Percentiles rank a stretch among this genome's conserved stretches.
These are phyloP conservation scores for Prunella vulgaris DNA, from an alignment of 257 asterid species.

Conservation along the genomic window DNA sequence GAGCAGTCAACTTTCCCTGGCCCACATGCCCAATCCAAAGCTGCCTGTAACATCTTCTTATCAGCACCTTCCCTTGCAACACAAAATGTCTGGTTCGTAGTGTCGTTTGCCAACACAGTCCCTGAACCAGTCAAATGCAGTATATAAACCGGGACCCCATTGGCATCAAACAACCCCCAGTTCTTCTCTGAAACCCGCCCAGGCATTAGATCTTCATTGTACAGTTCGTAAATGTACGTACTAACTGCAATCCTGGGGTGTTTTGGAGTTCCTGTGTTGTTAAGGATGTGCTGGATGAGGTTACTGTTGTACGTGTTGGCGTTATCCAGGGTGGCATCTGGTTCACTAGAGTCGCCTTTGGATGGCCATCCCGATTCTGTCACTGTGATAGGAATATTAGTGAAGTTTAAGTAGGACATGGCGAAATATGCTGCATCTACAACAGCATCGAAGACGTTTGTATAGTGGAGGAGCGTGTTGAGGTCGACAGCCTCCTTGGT, in stretches of 20 bases:
- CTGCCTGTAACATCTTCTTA: slow-evolving; percentile 77
- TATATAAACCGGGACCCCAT: slow-evolving; percentile 66
- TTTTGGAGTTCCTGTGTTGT: slow-evolving; percentile 89
- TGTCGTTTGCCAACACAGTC: slow-evolving; percentile 76
- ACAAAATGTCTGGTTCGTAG: slow-evolving; percentile 77
- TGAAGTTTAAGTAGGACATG: slow-evolving; percentile 71
- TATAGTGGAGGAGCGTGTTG: slow-evolving; percentile 86
- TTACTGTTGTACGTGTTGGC: slow-evolving; percentile 89
- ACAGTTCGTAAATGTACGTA: slow-evolving; percentile 80
- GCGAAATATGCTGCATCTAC: slow-evolving; percentile 91
- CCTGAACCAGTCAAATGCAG: slow-evolving; percentile 77
- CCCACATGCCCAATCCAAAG: slow-evolving; percentile 93
- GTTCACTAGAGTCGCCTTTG: slow-evolving; percentile 67
- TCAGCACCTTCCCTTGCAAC: slow-evolving; percentile 73
- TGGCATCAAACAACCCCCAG: slow-evolving; percentile 84
- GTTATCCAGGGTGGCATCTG: slow-evolving; percentile 69
- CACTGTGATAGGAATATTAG: slow-evolving; percentile 61
- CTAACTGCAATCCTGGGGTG: slow-evolving; percentile 83
- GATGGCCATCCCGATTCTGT: slow-evolving; percentile 99
- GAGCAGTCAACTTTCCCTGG: slow-evolving; percentile 87
- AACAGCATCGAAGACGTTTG: slow-evolving; percentile 87
- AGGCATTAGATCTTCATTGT: slow-evolving; percentile 71
- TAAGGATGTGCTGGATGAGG: slow-evolving; percentile 63
- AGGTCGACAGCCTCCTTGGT: slow-evolving; percentile 86
- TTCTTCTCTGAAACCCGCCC: slow-evolving; percentile 80